phyloP scores from a whole-genome alignment of 768 basidiomycete species.

The Tricholoma matsutake region DNA sequence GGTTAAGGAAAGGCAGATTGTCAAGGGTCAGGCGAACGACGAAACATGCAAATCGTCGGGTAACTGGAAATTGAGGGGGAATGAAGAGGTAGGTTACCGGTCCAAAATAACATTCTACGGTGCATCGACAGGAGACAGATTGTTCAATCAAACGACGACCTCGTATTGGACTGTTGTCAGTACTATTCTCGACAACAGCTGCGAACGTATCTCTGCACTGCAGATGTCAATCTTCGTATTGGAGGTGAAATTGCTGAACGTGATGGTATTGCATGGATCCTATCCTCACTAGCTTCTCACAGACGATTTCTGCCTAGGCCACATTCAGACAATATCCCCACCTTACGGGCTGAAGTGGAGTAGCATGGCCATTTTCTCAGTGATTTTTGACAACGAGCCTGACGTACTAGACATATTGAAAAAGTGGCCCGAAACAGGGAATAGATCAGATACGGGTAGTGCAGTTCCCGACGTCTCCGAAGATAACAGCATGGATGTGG shows the following conservation, averaged over 20 bases:
- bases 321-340: slow-evolving; percentile 35
- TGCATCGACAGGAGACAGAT: slow-evolving; percentile 10
- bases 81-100: slow-evolving; percentile 38
- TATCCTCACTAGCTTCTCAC: not conserved
- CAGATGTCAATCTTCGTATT: slow-evolving; percentile 64
- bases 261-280: slow-evolving; percentile 21
- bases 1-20: slow-evolving; percentile 50
- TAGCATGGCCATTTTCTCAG: slow-evolving; percentile 51
- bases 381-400: slow-evolving; percentile 38
- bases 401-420: not conserved
- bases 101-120: not conserved
- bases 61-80: slow-evolving; percentile 55
- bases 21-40: slow-evolving; percentile 59
- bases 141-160: slow-evolving; percentile 54
- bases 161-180: slow-evolving; percentile 75
- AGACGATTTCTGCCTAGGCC: slow-evolving; percentile 19
- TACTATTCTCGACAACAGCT: slow-evolving; percentile 47
- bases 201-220: slow-evolving; percentile 62
- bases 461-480: slow-evolving; percentile 28
- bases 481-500: slow-evolving; percentile 63
- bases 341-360: slow-evolving; percentile 32
- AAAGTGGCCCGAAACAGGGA: not conserved
- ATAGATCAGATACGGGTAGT: not conserved
- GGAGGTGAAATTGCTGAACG: slow-evolving; percentile 38
- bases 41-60: slow-evolving; percentile 60